A percentile compares a stretch with the other conserved stretches of the same genome.
phyloP scores from a whole-genome alignment of 257 asterid genomes.

The Handroanthus guayacan region DNA sequence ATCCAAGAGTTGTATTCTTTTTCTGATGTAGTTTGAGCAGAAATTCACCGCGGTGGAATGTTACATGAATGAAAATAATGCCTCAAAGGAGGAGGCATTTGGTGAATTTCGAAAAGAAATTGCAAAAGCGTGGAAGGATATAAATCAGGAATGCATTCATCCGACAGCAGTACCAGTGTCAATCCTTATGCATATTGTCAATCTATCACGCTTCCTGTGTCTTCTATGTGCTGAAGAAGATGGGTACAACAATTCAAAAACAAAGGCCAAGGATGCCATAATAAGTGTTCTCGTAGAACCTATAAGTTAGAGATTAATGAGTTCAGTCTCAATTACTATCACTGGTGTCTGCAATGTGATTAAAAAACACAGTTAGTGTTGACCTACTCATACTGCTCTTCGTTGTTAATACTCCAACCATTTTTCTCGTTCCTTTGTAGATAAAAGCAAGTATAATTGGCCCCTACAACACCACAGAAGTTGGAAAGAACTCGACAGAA shows the following conservation, averaged over 20 bases:
- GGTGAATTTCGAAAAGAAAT: conserved; percentile 25
- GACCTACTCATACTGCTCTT: no score
- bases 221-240: conserved; percentile 26
- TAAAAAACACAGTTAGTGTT: no score
- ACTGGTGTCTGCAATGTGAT: no score
- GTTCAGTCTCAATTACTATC: no score
- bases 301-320: no score
- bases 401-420: no score
- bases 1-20: not conserved
- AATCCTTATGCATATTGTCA: conserved; percentile 13
- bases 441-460: no score
- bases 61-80: conserved; percentile 36
- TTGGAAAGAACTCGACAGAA: no score
- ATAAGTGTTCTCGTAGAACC: not conserved
- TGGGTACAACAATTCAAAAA: conserved; percentile 29
- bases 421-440: no score
- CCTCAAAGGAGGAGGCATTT: conserved; percentile 32
- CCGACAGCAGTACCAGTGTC: not conserved
- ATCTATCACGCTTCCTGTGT: conserved; percentile 27
- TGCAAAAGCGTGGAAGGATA: conserved; percentile 39
- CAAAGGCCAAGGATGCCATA: not conserved
- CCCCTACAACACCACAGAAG: no score
- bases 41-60: conserved; percentile 44
- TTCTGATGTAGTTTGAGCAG: conserved; percentile 22
- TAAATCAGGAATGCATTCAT: conserved; percentile 32